Evolutionary conservation across 1,284 basidiomycete species (phyloP), one percentile per base, ranked within the genome.

Genomic region (Peniophora sp.): DNA sequence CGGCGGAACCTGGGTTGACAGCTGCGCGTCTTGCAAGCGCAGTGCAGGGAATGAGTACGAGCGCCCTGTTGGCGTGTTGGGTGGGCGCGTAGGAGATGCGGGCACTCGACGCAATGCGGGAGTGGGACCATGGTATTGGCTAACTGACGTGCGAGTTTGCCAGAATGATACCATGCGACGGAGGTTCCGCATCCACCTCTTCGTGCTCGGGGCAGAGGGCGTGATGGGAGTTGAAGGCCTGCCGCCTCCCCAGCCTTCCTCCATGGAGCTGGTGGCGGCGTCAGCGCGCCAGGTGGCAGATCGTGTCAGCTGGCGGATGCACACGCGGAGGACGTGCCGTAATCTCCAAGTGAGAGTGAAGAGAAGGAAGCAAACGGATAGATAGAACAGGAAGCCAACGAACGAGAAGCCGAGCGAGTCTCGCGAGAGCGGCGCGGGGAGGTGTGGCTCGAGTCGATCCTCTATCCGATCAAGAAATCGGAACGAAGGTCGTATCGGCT

Each of bases 331-430:
- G 25, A 71, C 70, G 47, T 78, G 74, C 39, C 83, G 77, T 52
- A 89, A 58, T 3, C 85, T 81, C 55, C 72, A 80, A 22, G 63
- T 63, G 38, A 80, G 56, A 44, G 74, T 62, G 17, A 72, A 52
- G 48, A 79, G 45, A 27, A 77, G 49, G 41, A 70, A 61, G 32
- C 76, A 58, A 35, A 76, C 56, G 47, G 73, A 57, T 10, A 74
- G 52, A 58, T 79, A 81, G 59, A 84, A 72, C 5, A 85, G 54
- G 58, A 85, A 69, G 16, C 78, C 64, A 20, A 86, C 70, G 14
- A 79, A 78, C 2, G 85, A 85, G 62, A 88, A 87, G 0, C 86
- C 85, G 34, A 89, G 73, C 0, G 80, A 79, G 23, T 75, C 66
- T 43, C 81, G 72, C 9, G 74, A 79, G 41, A 88, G 65, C 3